Base-by-base conservation (phyloP, 345 rosid genomes). In the Eucalyptus guilfoylei region DNA sequence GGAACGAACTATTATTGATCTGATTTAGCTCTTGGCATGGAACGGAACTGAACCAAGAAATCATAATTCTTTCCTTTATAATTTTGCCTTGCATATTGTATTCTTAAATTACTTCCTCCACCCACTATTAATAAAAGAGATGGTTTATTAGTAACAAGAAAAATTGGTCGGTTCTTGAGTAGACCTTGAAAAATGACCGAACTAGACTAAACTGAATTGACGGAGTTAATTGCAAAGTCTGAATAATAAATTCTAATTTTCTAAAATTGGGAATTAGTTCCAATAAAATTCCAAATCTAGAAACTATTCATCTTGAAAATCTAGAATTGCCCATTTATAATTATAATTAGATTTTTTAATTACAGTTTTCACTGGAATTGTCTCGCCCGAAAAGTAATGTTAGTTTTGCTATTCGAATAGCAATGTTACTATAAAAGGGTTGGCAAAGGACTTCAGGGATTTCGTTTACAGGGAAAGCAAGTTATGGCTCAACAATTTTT, bases 1-100 rank as follows among this genome's bases (percentile, higher is more conserved):
- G 5, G 21, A 64, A 64, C 0, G 0, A 16, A 6, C 11, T 8
- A 8, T 17, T n/a, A 7, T 0, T 0, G 0, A 11, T n/a, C 37
- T 0, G 1, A 6, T 64, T 64, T 23, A 6, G 21, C 1, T 67
- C 23, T 32, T 16, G 24, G 6, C 23, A 32, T 5, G 1, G 5
- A 7, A 60, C 32, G 7, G 37, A 64, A 32, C 7, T 8, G 4
- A 3, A 3, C 2, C 1, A 0, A 15, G 23, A 32, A 32, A 69
- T 5, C 4, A 10, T 4, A 8, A 9, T 32, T 69, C 21, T 69
- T 23, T 8, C 23, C 6, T 52, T 69, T 69, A 32, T 4, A 14
- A 10, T 34, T 69, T 69, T 69, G 16, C 13, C 21, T 16, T 9
- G 12, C 42, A 16, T 69, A 21, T 16, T 0, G 21, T 69, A 69